Percentiles rank a stretch among this genome's conserved stretches.
These are phyloP conservation scores for Phytophthora syringae DNA, from an alignment of 352 stramenopile species.

Conservation along the genomic window DNA sequence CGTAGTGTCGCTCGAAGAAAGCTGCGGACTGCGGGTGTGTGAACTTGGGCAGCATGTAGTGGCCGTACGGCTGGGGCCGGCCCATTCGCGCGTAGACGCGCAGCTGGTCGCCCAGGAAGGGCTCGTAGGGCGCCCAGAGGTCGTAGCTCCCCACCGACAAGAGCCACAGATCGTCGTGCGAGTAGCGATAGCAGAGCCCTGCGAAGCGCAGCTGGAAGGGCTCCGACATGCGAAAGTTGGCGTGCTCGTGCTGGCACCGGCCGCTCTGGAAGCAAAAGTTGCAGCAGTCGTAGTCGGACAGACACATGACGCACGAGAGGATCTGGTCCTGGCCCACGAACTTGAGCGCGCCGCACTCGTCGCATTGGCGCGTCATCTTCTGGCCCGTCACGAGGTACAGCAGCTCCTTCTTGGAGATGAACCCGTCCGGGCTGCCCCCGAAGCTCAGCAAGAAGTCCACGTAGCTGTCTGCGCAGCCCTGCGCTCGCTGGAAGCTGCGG, in stretches of 20 bases:
- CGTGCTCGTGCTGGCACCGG: conserved; percentile 40
- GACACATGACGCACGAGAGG: conserved; percentile 35
- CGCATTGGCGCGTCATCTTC: conserved; percentile 44
- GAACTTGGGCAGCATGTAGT: conserved; percentile 40
- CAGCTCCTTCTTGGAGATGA: conserved; percentile 41
- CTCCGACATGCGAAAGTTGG: conserved; percentile 43
- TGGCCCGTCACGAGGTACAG: conserved; percentile 41
- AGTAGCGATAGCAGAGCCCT: conserved; percentile 41
- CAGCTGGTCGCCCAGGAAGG: conserved; percentile 35
- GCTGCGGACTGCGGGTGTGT: conserved; percentile 32
- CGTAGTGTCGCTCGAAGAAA: conserved; percentile 40
- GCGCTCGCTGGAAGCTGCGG: conserved; percentile 30
- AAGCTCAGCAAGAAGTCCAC: conserved; percentile 42
- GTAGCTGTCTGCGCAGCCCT: conserved; percentile 44
- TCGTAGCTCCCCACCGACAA: conserved; percentile 38
- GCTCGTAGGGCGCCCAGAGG: conserved; percentile 43
- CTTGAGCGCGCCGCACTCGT: conserved; percentile 40
- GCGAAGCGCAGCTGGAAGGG: conserved; percentile 46
- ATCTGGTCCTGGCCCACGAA: conserved; percentile 44
- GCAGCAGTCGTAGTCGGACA: conserved; percentile 39
- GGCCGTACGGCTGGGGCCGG: conserved; percentile 29
- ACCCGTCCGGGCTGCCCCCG: conserved; percentile 14
- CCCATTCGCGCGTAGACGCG: conserved; percentile 32
- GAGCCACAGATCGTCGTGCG: conserved; percentile 41
- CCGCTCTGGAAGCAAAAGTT: conserved; percentile 33